Conservation (phyloP, 345 rosid species). For the Murraya paniculata region DNA sequence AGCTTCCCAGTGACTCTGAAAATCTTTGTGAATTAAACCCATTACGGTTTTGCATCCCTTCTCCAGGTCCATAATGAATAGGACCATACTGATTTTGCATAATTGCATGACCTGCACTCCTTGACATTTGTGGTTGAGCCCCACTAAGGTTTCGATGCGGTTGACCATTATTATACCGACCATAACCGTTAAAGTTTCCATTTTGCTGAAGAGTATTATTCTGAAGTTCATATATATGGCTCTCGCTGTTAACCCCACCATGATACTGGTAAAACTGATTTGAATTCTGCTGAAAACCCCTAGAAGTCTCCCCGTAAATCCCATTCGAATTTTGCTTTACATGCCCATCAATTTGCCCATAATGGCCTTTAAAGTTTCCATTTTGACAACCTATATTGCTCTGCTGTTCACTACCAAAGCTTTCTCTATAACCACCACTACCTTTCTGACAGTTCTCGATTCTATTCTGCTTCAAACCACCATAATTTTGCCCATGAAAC, state of each 20-base stretch:
- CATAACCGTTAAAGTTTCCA: slow-evolving; percentile 10
- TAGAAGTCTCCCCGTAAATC: background rate
- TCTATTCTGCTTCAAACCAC: background rate
- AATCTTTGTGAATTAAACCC: slow-evolving; percentile 19
- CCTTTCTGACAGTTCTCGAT: background rate
- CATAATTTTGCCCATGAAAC: slow-evolving; percentile 13
- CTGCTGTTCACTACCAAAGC: slow-evolving; percentile 16
- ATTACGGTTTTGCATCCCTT: slow-evolving; percentile 5
- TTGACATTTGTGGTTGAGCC: background rate
- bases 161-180: background rate
- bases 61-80: background rate
- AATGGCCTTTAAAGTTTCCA: slow-evolving; percentile 13
- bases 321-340: background rate
- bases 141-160: background rate
- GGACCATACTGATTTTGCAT: no score
- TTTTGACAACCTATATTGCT: slow-evolving; percentile 6
- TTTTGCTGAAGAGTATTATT: slow-evolving; percentile 6
- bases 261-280: slow-evolving; percentile 12
- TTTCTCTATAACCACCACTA: slow-evolving; percentile 14
- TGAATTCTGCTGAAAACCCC: slow-evolving; percentile 3
- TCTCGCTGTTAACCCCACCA: slow-evolving; percentile 12
- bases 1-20: slow-evolving; percentile 16
- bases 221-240: slow-evolving; percentile 15
- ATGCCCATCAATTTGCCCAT: slow-evolving; percentile 9
- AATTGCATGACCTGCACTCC: background rate